Evolutionary conservation across 176 grass and related monocot genomes (phyloP).

Genomic region (Rhynchospora tenuis): DNA sequence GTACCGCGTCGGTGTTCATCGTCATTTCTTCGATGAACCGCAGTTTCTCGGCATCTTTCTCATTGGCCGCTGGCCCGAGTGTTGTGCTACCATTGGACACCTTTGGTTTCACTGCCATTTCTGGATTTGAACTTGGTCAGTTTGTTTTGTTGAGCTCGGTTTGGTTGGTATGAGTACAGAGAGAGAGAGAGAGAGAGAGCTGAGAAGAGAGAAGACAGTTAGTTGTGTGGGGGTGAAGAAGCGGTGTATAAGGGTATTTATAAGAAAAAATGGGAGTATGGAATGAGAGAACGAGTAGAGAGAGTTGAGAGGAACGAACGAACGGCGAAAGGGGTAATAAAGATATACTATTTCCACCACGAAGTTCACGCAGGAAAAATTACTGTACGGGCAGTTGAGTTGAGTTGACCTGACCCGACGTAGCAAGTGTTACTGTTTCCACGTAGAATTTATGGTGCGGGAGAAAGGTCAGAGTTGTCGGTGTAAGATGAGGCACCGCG

Average conservation of each 20-base stretch:
- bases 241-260: constrained; percentile 34
- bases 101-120: constrained; percentile 68
- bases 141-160: background rate
- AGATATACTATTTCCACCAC: background rate
- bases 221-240: constrained; percentile 35
- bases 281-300: background rate
- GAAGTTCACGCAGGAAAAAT: constrained; percentile 1
- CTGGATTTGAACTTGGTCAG: background rate
- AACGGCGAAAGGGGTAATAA: constrained; percentile 9
- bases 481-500: constrained; percentile 19
- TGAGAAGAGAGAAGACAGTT: constrained; percentile 11
- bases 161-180: background rate
- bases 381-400: constrained; percentile 1
- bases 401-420: background rate
- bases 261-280: constrained; percentile 15
- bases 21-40: constrained; percentile 91
- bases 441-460: constrained; percentile 11
- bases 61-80: constrained; percentile 36
- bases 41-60: constrained; percentile 71
- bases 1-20: constrained; percentile 50
- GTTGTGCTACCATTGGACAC: constrained; percentile 28
- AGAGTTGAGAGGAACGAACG: constrained; percentile 24
- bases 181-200: background rate
- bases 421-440: background rate
- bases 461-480: constrained; percentile 47